Percentiles rank a stretch among this genome's conserved stretches.
phyloP scores from a whole-genome alignment of 176 grass and related monocot genomes.

The Musa troglodytarum region DNA sequence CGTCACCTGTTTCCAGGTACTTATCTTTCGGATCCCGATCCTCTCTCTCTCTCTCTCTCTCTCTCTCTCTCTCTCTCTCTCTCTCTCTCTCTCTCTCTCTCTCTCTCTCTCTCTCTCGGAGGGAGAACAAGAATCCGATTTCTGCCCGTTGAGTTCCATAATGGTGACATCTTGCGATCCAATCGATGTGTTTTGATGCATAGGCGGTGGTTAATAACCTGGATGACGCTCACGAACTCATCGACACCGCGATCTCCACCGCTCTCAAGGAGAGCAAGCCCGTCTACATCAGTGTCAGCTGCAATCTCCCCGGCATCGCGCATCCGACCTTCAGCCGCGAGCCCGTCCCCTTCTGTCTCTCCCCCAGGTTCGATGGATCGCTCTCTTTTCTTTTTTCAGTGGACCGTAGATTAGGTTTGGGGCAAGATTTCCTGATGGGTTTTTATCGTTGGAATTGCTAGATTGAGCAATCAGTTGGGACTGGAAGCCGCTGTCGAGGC shows the following conservation, averaged over 20 bases:
- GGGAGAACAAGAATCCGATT: too few species aligned
- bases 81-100: not conserved
- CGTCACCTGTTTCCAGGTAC: constrained; percentile 21
- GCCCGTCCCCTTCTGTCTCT: constrained; percentile 17
- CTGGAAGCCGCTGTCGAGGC: constrained; percentile 18
- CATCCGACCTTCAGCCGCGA: constrained; percentile 20
- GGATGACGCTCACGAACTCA: constrained; percentile 19
- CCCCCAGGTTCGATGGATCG: not conserved
- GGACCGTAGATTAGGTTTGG: not conserved
- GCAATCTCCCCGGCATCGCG: constrained; percentile 13
- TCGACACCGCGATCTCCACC: constrained; percentile 23
- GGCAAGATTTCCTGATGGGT: not conserved
- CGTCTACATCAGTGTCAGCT: constrained; percentile 18
- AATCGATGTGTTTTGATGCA: not conserved
- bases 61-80: too few species aligned
- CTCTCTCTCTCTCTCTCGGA: not conserved
- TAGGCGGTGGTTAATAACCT: constrained; percentile 17
- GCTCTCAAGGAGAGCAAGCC: constrained; percentile 23
- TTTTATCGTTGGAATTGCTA: not conserved
- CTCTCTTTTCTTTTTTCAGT: not conserved
- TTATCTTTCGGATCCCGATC: not conserved
- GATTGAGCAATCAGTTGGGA: constrained; percentile 20
- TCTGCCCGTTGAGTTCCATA: too few species aligned
- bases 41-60: not conserved
- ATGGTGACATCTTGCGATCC: too few species aligned